phyloP scores from a whole-genome alignment of 768 basidiomycete species.

The Clitopilus passeckerianus region DNA sequence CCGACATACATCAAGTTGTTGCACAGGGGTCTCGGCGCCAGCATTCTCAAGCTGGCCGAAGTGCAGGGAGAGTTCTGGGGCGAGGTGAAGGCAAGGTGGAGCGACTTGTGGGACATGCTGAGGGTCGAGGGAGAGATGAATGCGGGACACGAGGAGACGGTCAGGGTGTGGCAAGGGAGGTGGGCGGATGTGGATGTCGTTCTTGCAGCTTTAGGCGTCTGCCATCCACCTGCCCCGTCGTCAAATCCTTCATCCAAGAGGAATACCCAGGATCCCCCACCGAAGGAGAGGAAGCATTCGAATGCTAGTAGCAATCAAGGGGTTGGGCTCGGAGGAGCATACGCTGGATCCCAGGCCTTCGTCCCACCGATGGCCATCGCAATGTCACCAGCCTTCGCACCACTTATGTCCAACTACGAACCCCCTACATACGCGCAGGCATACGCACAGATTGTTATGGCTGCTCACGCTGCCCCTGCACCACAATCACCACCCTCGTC shows the following conservation, averaged over 20 bases:
- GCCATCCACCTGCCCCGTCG: background rate
- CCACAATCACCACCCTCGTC: background rate
- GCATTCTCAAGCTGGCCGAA: slow-evolving; percentile 45
- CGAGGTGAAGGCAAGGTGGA: slow-evolving; percentile 62
- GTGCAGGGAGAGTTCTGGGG: slow-evolving; percentile 60
- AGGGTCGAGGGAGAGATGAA: slow-evolving; percentile 67
- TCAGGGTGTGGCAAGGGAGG: slow-evolving; percentile 64
- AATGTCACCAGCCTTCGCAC: background rate
- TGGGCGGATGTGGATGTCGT: slow-evolving; percentile 63
- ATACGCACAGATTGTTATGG: background rate
- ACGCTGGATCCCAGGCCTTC: background rate
- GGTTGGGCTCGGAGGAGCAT: background rate
- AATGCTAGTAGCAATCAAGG: background rate
- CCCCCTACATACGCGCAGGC: background rate
- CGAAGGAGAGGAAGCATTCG: slow-evolving; percentile 3
- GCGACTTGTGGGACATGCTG: slow-evolving; percentile 82
- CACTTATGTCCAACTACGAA: background rate
- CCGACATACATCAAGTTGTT: slow-evolving; percentile 58
- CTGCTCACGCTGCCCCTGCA: background rate
- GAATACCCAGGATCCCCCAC: slow-evolving; percentile 18
- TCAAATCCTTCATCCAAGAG: slow-evolving; percentile 8
- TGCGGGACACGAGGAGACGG: slow-evolving; percentile 62
- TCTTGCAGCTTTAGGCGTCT: slow-evolving; percentile 17
- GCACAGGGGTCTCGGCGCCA: slow-evolving; percentile 51
- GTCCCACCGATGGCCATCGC: background rate